Evolutionary conservation across 345 rosid species (phyloP).

Genomic region (Physaria fendleri): DNA sequence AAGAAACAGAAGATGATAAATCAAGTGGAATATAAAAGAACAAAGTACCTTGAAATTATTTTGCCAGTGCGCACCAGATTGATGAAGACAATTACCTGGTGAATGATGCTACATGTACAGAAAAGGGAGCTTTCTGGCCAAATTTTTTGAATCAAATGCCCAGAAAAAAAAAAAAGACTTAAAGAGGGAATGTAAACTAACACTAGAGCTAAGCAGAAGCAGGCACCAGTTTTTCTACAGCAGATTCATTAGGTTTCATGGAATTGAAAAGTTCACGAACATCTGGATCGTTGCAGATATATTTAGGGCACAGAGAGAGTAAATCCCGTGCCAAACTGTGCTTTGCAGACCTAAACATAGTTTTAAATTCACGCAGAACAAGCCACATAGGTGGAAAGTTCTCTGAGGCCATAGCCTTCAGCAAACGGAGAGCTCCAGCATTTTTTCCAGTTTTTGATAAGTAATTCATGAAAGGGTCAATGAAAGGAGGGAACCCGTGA

Average conservation of each 20-base stretch:
- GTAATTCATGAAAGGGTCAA: slow-evolving; percentile 58
- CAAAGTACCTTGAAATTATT: slow-evolving; percentile 22
- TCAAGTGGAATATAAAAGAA: neutral
- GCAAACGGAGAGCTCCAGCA: slow-evolving; percentile 53
- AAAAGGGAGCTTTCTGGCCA: slow-evolving; percentile 3
- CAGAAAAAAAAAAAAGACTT: neutral
- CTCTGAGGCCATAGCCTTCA: slow-evolving; percentile 61
- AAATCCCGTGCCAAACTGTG: slow-evolving; percentile 66
- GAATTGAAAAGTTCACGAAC: slow-evolving; percentile 69
- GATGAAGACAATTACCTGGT: slow-evolving; percentile 18
- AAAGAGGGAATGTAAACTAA: slow-evolving; percentile 15
- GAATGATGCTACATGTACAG: slow-evolving; percentile 19
- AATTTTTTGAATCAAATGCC: neutral
- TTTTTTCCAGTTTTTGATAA: slow-evolving; percentile 62
- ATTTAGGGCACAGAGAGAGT: slow-evolving; percentile 55
- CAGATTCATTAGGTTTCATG: slow-evolving; percentile 33
- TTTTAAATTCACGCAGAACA: slow-evolving; percentile 56
- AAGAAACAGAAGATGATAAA: neutral
- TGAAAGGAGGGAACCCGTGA: slow-evolving; percentile 72
- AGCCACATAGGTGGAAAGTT: slow-evolving; percentile 62
- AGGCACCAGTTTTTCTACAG: slow-evolving; percentile 20
- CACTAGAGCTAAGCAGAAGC: slow-evolving; percentile 23
- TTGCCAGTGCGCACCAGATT: slow-evolving; percentile 23
- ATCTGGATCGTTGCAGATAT: slow-evolving; percentile 69
- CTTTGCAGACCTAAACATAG: slow-evolving; percentile 58